Evolutionary conservation across 1,284 basidiomycete species (phyloP), one percentile per base, ranked within the genome.

Genomic region (Ceratobasidium sp.): DNA sequence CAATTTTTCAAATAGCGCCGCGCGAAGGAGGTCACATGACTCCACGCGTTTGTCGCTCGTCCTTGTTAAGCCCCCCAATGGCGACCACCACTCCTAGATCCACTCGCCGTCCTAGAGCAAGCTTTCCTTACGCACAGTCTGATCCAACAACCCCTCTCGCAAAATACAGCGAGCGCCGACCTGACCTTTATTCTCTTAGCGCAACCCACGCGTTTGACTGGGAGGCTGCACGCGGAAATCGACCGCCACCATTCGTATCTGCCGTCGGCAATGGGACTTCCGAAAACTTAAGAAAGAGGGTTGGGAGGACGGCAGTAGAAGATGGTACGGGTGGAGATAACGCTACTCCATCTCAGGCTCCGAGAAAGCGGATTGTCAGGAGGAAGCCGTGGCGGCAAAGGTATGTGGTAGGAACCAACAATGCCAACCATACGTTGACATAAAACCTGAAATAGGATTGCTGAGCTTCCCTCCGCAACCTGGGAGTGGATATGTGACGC

Each of bases 381-480:
- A 93, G 91, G 85, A 92, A 91, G 83, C 86, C 89, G 33, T 80
- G 92, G 3, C 80, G 89, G 23, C 89, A 94, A 85, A 89, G 87
- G 93, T 93, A 75, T 75, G 84, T 73, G 71, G 44, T n/a, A 70
- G 10, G 26, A 60, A 77, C 39, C 53, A 77, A 64, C 13, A 78
- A 60, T 46, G 61, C 75, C 44, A 49, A 55, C 53, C 76, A 77
- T 77, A 64, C 33, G 55, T 7, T 42, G 53, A 20, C 18, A 15
- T 39, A 56, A 28, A 68, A 39, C 77, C 51, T 60, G 56, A 55
- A 42, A 51, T 39, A 80, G 49, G 46, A 44, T 77, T 6, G 55
- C 94, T 92, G 80, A 86, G 93, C 28, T 94, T 53, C 94, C 94
- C 2, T 92, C 92, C 15, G 85, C 86, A 51, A 89, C 94, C 67